These are phyloP conservation scores for Epichloe hybrida DNA, from an alignment of 2,329 filamentous ascomycete genomes.

Conservation along the genomic window DNA sequence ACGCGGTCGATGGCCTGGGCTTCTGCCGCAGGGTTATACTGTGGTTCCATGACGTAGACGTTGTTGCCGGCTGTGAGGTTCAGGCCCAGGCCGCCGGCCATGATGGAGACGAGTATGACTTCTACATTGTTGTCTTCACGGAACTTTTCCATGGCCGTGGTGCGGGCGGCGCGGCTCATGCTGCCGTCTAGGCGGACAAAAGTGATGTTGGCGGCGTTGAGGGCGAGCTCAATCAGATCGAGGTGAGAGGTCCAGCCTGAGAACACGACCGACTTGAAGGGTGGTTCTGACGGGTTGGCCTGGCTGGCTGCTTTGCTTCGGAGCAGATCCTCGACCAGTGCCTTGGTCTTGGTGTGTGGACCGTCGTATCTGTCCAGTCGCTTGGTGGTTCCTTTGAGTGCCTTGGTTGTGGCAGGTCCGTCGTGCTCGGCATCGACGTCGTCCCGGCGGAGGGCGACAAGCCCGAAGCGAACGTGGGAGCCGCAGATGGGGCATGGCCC, in stretches of 20 bases:
- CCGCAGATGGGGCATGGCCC: conserved; percentile 58
- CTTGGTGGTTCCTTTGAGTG: conserved; percentile 33
- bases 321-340: conserved; percentile 60
- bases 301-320: conserved; percentile 49
- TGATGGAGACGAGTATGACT: conserved; percentile 84
- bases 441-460: conserved; percentile 54
- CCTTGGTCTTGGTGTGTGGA: conserved; percentile 83
- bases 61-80: conserved; percentile 77
- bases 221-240: conserved; percentile 76
- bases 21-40: conserved; percentile 92
- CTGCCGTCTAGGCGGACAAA: conserved; percentile 81
- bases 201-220: conserved; percentile 51
- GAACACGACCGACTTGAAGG: conserved; percentile 88
- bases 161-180: conserved; percentile 65
- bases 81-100: conserved; percentile 79
- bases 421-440: conserved; percentile 45
- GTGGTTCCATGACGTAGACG: conserved; percentile 96
- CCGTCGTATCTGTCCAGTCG: conserved; percentile 57
- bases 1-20: conserved; percentile 91
- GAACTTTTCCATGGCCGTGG: conserved; percentile 64
- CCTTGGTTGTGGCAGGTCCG: conserved; percentile 27
- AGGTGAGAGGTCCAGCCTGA: conserved; percentile 94
- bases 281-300: conserved; percentile 48
- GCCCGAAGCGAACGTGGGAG: conserved; percentile 45
- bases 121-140: conserved; percentile 56